Base-by-base conservation (phyloP, 2,329 filamentous ascomycete genomes). In the Xylaria hypoxylon region DNA sequence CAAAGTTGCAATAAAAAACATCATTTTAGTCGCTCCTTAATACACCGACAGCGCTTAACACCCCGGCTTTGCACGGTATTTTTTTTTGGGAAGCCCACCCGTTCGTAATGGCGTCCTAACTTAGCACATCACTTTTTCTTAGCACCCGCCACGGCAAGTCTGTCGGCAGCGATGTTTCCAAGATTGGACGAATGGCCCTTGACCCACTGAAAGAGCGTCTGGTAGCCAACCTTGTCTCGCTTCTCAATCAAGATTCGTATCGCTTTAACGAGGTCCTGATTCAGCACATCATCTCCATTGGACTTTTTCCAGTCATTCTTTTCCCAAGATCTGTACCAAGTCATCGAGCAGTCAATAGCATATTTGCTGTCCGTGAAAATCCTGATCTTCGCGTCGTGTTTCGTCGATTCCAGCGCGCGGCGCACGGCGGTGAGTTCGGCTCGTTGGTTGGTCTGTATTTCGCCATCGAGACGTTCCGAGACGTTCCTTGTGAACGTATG, bases 351-450 rank as follows among this genome's bases (percentile, higher is more conserved):
- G 71, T 94, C 90, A 79, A 97, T 97, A 1, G 92, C 87, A 80
- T 98, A 98, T 74, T 90, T 89, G 79, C 92, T 96, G 80, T 99
- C 96, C n/a, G 90, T 94, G 76, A 90, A 86, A 71, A 99, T 96
- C 63, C 89, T 86, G 13, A 96, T 86, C 66, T 89, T 84, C 64
- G 91, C 86, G 64, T 90, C 84, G 17, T 86, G 80, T 0, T 92
- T 90, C 1, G 90, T 89, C 51, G 90, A 87, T 74, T 97, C 89
- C 24, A 98, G 84, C 0, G 94, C 94, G 64, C 94, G 91, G 33
- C 92, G 83, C 69, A 98, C 91, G 7, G 94, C 96, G 26, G 92
- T 94, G 65, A 99, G 84, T 81, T 99, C 96, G n/a, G 95, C 96
- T 2, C 96, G 92, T 78, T 98, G 93, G 77, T 99, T 99, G 0